Evolutionary conservation across 805 yeast genomes (phyloP).

Genomic region (Pichia insulana): DNA sequence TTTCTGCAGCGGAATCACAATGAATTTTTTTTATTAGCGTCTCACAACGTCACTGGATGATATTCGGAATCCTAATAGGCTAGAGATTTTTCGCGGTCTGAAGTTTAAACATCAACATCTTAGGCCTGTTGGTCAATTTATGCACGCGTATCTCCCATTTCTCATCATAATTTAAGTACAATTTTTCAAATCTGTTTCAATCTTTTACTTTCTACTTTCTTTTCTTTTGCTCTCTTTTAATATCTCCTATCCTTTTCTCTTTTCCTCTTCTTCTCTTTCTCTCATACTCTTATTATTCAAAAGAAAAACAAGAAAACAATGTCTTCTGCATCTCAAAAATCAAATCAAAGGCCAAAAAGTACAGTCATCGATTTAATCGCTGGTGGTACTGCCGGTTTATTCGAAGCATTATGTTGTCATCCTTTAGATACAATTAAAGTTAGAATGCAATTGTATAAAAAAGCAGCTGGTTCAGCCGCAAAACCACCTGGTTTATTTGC

Average conservation of each 20-base stretch:
- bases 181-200: no score
- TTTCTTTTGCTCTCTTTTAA: background rate
- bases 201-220: no score
- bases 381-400: slow-evolving; percentile 95
- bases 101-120: no score
- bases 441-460: slow-evolving; percentile 86
- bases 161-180: no score
- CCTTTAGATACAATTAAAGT: slow-evolving; percentile 98
- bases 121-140: no score
- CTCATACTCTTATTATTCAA: background rate
- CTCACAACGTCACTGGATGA: no score
- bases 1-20: no score
- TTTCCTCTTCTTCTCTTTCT: background rate
- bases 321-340: slow-evolving; percentile 15
- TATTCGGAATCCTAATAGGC: no score
- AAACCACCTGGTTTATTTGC: slow-evolving; percentile 80
- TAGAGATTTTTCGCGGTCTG: no score
- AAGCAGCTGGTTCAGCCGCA: slow-evolving; percentile 36
- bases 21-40: no score
- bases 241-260: background rate
- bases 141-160: no score
- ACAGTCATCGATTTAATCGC: slow-evolving; percentile 67
- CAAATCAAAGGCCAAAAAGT: slow-evolving; percentile 23
- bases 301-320: background rate
- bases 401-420: slow-evolving; percentile 96